Conservation (phyloP, 768 basidiomycete species). For the Sarcomyxa edulis region DNA sequence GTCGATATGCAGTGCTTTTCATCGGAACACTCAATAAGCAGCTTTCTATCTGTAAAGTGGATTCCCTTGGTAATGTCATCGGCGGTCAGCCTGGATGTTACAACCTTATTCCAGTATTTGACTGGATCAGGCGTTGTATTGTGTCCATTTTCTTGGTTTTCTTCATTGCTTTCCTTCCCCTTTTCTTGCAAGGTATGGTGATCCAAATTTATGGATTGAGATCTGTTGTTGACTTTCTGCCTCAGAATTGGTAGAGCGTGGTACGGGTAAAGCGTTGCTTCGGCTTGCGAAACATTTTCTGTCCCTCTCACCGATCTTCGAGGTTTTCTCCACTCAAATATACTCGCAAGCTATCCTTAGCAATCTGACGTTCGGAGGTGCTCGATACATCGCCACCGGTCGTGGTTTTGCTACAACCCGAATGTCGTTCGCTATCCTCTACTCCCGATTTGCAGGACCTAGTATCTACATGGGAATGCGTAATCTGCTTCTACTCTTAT, state of each 20-base stretch:
- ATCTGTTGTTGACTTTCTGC: conserved; percentile 1
- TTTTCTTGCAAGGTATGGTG: conserved; percentile 93
- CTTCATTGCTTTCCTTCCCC: conserved; percentile 93
- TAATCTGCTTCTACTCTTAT: conserved; percentile 85
- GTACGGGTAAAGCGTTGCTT: conserved; percentile 90
- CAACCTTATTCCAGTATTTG: conserved; percentile 93
- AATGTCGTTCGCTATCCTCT: conserved; percentile 93
- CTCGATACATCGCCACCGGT: conserved; percentile 98
- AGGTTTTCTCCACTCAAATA: conserved; percentile 98
- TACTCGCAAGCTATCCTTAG: conserved; percentile 96
- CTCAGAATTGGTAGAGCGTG: conserved; percentile 90
- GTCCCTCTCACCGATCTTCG: conserved; percentile 95
- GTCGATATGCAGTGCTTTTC: conserved; percentile 65
- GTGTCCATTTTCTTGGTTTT: conserved; percentile 98
- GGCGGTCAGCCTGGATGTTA: conserved; percentile 91
- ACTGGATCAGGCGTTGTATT: conserved; percentile 97
- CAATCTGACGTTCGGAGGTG: conserved; percentile 96
- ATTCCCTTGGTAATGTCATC: conserved; percentile 73
- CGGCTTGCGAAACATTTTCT: conserved; percentile 96
- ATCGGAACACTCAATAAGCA: conserved; percentile 96
- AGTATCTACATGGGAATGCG: conserved; percentile 99
- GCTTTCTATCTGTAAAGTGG: conserved; percentile 81
- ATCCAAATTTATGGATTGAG: conserved; percentile 4
- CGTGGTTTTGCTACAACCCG: conserved; percentile 98
- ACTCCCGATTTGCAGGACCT: conserved; percentile 98